Conservation (phyloP, 305 asterid genomes). For the Fraxinus sp. region DNA sequence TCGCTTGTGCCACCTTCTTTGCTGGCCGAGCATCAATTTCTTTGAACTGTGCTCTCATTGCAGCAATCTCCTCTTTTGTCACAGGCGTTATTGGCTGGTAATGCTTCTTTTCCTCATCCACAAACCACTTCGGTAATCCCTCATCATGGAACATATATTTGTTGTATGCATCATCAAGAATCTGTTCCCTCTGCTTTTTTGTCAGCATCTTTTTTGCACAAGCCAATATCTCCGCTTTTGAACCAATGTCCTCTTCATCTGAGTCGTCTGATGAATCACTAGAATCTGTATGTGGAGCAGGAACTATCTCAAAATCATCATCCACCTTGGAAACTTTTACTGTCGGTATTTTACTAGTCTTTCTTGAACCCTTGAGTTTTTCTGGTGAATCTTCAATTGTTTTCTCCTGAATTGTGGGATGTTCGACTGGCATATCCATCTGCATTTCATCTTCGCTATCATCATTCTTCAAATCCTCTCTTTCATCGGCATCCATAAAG, state of each 20-base stretch:
- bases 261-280: constrained; percentile 61
- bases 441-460: constrained; percentile 80
- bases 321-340: constrained; percentile 31
- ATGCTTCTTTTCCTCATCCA: constrained; percentile 76
- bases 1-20: constrained; percentile 96
- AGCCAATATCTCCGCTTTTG: constrained; percentile 85
- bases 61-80: constrained; percentile 77
- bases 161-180: constrained; percentile 89
- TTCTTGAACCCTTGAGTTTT: constrained; percentile 23
- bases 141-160: constrained; percentile 70
- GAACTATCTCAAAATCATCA: constrained; percentile 77
- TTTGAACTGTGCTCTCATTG: constrained; percentile 79
- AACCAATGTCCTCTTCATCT: constrained; percentile 51
- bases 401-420: constrained; percentile 24
- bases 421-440: constrained; percentile 35
- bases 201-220: constrained; percentile 76
- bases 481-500: constrained; percentile 65
- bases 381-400: constrained; percentile 27
- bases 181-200: constrained; percentile 79
- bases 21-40: constrained; percentile 93
- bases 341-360: constrained; percentile 16
- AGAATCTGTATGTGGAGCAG: constrained; percentile 79
- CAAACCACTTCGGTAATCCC: constrained; percentile 84
- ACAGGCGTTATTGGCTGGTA: constrained; percentile 71
- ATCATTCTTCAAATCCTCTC: constrained; percentile 39